Evolutionary conservation across 164 flowering plant genomes (phyloP).

Genomic region (Vitis rupestris): DNA sequence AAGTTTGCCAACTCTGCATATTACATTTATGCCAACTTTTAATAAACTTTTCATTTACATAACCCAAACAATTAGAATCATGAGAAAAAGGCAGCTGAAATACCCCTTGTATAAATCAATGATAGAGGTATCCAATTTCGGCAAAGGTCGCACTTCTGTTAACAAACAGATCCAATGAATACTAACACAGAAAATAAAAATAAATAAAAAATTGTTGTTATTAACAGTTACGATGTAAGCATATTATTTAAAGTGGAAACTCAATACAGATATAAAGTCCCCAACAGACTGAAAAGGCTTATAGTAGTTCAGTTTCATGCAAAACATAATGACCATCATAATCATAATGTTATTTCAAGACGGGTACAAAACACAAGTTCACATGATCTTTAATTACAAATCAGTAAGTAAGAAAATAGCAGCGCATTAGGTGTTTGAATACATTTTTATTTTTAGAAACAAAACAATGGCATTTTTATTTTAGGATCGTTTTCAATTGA

Average conservation of each 20-base stretch:
- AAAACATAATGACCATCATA: no score
- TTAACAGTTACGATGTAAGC: no score
- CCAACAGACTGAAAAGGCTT: no score
- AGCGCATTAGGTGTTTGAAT: no score
- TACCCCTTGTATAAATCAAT: slow-evolving; percentile 87
- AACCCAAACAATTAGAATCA: not conserved
- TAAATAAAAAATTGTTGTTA: not conserved
- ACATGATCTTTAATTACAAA: no score
- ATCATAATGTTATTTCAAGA: no score
- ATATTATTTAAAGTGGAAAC: not conserved
- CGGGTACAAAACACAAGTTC: no score
- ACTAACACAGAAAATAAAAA: not conserved
- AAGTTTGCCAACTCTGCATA: slow-evolving; percentile 74
- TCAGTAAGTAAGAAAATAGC: no score
- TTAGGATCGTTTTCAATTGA: no score
- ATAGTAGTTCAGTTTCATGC: no score
- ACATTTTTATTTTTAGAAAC: no score
- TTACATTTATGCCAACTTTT: slow-evolving; percentile 1
- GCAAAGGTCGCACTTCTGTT: slow-evolving; percentile 59
- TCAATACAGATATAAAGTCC: not conserved
- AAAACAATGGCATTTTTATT: no score
- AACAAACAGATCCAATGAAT: slow-evolving; percentile 12
- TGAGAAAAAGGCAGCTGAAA: not conserved
- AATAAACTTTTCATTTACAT: not conserved
- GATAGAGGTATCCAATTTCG: slow-evolving; percentile 60